Conservation (phyloP, 148 eudicot species). For the Arbutus unedo region DNA sequence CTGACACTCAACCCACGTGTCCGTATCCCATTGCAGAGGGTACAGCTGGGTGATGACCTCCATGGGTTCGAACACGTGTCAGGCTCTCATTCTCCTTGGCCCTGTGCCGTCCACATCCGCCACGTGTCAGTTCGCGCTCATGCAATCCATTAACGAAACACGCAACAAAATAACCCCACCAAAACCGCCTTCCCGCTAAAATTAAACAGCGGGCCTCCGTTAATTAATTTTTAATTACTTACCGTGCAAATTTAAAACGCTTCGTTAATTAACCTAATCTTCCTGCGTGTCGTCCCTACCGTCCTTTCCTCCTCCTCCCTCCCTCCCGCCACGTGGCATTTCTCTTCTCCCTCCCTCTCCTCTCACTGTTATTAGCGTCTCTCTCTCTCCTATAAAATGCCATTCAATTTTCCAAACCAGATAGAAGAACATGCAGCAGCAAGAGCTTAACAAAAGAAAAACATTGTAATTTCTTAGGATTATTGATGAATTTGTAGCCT, state of each 20-base stretch:
- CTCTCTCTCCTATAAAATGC: not conserved
- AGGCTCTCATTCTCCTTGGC: not conserved
- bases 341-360: not conserved
- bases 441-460: not conserved
- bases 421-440: not conserved
- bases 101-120: not conserved
- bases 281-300: constrained; percentile 39
- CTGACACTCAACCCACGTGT: not conserved
- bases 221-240: not conserved
- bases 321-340: constrained; percentile 49
- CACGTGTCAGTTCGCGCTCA: constrained; percentile 1
- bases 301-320: constrained; percentile 25
- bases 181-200: not conserved
- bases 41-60: not conserved
- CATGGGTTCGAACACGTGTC: not conserved
- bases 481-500: not conserved
- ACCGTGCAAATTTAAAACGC: not conserved
- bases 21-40: not conserved
- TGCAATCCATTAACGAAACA: not conserved
- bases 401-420: not conserved
- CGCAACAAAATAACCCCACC: not conserved
- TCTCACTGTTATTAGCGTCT: not conserved
- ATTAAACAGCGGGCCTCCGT: not conserved
- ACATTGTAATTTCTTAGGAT: no score
- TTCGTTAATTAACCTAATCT: not conserved